Evolutionary conservation across 1,284 basidiomycete species (phyloP), one percentile per base, ranked within the genome.

Genomic region (Testicularia cyperi): DNA sequence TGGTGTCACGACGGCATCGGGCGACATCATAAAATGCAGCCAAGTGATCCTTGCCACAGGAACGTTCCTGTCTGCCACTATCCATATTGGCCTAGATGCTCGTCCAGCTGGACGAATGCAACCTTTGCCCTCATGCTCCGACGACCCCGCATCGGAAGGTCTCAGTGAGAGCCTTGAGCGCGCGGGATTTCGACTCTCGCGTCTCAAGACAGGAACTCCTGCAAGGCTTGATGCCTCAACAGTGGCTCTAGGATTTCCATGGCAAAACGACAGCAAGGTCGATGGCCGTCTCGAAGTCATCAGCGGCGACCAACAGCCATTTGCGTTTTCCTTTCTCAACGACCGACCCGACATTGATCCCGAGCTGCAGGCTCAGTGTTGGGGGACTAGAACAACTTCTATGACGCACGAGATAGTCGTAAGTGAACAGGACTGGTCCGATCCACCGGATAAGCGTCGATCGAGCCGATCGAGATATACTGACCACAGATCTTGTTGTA

Each of bases 151-250:
- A 18, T 68, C 73, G 7, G 76, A 82, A 22, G 87, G 86, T 0
- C 81, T 92, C 5, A 91, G 89, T 5, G 82, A 81, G 2, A 88
- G 88, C 3, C 82, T 94, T 5, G 79, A 80, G 5, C 76, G 80
- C 6, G 88, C 88, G 6, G 88, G 88, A 0, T 91, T 94, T 77
- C 81, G 82, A 61, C 84, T 92, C 3, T 86, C 86, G 2, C 82
- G 90, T 8, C 79, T 92, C 40, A 90, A 92, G 79, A 94, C 90
- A 0, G 90, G 90, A 3, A 94, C 90, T 0, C 90, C 90, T 13
- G 88, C 90, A 1, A 81, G 90, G 6, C 79, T 94, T 6, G 84
- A 84, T 33, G 82, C 82, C 21, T 80, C 78, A 5, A 86, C 85
- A 4, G 88, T 92, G 38, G 77, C 88, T 66, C 90, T 87, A 51